Base-by-base conservation (phyloP, 345 rosid species). In the Brassica rapa region DNA sequence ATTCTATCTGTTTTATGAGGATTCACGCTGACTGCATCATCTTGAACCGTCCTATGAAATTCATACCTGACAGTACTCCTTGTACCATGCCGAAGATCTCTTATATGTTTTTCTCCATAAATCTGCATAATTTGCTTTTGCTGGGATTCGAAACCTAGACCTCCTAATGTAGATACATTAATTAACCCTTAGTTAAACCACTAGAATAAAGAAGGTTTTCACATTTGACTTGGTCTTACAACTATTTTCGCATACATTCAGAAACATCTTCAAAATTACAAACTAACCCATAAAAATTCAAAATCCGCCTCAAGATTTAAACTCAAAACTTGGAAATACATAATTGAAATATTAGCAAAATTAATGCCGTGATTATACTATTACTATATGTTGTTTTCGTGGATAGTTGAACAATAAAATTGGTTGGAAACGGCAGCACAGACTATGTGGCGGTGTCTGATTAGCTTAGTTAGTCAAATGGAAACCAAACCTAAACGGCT, bases 361-460 rank as follows among this genome's bases (percentile, higher is more conserved):
- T 33, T 6, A 63, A 57, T 29, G 80, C 81, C 75, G 75, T 70
- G 82, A 77, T 78, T 78, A 84, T 19, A 75, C 23, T 65, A 16
- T 16, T 5, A 37, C 2, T 21, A 15, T 62, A 60, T 60, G 62
- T 15, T 62, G 32, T 41, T 72, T 61, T 29, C 78, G 62, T 80
- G 69, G 19, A 11, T 57, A 57, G 68, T 46, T 57, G 67, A 63
- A 80, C 67, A 70, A 39, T 6, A 63, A 49, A 63, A 64, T 21
- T 56, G 10, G 43, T 64, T 46, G 76, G 68, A 41, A 63, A 39
- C 71, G 27, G 55, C 16, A 43, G 57, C 72, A 64, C 0, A 1
- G 0, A 1, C 15, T 4, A 77, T 82, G 85, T 84, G 92, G 84
- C 81, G 0, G 2, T 0, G 3, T 5, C 0, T 53, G 19, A 87